Evolutionary conservation across 495 filamentous ascomycete species (phyloP).

Genomic region (Podospora anserina): DNA sequence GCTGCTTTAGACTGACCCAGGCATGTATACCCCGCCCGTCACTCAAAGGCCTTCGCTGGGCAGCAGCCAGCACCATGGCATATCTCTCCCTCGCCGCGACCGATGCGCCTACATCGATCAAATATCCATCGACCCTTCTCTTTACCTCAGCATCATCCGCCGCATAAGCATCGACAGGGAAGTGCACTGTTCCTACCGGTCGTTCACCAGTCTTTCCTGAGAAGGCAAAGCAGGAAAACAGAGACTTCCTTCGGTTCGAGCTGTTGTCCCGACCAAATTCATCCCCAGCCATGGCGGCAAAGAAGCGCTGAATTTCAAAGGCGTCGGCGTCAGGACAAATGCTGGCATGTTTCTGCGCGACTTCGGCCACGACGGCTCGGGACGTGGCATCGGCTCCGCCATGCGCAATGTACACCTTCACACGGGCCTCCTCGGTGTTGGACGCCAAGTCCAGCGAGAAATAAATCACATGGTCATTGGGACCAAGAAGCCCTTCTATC

Average conservation of each 20-base stretch:
- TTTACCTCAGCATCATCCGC: conserved; percentile 5
- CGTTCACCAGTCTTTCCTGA: conserved; percentile 3
- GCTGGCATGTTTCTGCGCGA: conserved; percentile 17
- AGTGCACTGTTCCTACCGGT: conserved; percentile 6
- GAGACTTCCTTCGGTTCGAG: background rate
- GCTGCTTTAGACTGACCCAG: conserved; percentile 23
- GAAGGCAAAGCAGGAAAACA: conserved; percentile 8
- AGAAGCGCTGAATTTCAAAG: conserved; percentile 25
- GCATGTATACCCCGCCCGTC: conserved; percentile 19
- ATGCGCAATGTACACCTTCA: conserved; percentile 21
- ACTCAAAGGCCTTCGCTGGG: conserved; percentile 16
- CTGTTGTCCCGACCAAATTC: conserved; percentile 4
- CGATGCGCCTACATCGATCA: background rate
- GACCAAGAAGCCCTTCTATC: conserved; percentile 11
- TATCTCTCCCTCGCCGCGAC: background rate
- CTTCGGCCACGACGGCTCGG: conserved; percentile 7
- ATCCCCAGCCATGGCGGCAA: conserved; percentile 17
- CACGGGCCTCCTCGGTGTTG: conserved; percentile 14
- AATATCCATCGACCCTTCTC: conserved; percentile 2
- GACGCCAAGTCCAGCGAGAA: conserved; percentile 18
- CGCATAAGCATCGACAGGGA: conserved; percentile 5
- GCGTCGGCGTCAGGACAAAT: conserved; percentile 21
- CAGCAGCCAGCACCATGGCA: conserved; percentile 12
- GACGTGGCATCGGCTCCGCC: conserved; percentile 11
- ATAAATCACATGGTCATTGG: conserved; percentile 12